Evolutionary conservation across 345 rosid genomes (phyloP), one percentile per base, ranked within the genome.

Genomic region (Nasturtium officinale): DNA sequence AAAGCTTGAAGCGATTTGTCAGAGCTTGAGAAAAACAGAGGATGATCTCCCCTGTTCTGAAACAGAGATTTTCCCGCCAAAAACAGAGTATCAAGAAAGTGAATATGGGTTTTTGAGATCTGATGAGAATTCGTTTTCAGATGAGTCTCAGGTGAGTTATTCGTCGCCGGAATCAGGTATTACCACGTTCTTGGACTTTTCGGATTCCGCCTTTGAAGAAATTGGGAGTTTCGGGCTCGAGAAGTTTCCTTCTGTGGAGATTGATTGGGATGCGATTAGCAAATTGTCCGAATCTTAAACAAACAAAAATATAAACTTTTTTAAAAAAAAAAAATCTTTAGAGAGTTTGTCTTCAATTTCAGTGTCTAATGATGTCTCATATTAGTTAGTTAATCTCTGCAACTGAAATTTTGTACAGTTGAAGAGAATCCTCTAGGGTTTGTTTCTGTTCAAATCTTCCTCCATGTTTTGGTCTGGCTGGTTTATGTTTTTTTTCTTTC

Each of bases 191-290:
- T 29, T 85, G 38, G 89, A 83, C 46, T 87, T 86, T 75, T 65
- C 85, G 8, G 85, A 77, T 46, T 65, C 83, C 0, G 77, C 62
- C 13, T 65, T 65, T 59, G 82, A 85, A 12, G 85, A 74, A 56
- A 68, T 55, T 6, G 88, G 79, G 26, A 72, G 61, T 75, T 83
- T 88, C 11, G 77, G 78, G 25, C 71, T 88, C 83, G 89, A 86
- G 73, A 92, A 88, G 79, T 85, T 2, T 61, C 98, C 95, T 11
- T 92, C 96, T 1, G 83, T 84, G 77, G 96, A 92, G 84, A 92
- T 92, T 32, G 98, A 92, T 62, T 90, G 96, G 96, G 92, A 86
- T 69, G 90, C 90, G 2, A 86, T 88, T 37, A 76, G 80, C 40
- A 82, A 81, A 69, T 77, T 75, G 69, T 83, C 82, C 20, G 86